A percentile compares a stretch with the other conserved stretches of the same genome.
These are phyloP conservation scores for Microstegium vimineum DNA, from an alignment of 176 grass and related monocot genomes.

Conservation along the genomic window DNA sequence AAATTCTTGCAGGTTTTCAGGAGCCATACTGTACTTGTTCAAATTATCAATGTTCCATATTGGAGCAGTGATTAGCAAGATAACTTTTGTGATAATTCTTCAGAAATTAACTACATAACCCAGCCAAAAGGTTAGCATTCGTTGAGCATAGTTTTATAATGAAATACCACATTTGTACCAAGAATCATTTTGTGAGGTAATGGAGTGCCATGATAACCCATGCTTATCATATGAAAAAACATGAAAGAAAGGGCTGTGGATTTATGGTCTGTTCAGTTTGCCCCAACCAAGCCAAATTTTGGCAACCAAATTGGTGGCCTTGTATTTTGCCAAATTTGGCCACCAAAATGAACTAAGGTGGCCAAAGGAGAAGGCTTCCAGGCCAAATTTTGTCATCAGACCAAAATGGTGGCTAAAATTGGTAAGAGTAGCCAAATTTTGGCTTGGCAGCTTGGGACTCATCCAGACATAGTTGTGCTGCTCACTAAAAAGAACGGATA, in stretches of 20 bases:
- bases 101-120: not conserved
- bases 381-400: not conserved
- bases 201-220: not conserved
- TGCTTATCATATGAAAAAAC: not conserved
- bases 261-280: not conserved
- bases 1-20: no score
- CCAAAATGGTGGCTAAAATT: not conserved
- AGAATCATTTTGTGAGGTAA: slow-evolving; percentile 8
- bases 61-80: not conserved
- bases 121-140: slow-evolving; percentile 5
- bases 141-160: not conserved
- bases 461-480: not conserved
- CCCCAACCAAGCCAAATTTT: not conserved
- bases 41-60: not conserved
- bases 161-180: not conserved
- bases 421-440: not conserved
- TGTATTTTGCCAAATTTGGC: not conserved
- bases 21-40: not conserved
- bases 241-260: not conserved
- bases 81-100: slow-evolving; percentile 1
- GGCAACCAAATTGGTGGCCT: not conserved
- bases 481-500: not conserved
- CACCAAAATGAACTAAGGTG: not conserved
- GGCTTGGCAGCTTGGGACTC: not conserved
- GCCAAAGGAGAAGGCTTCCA: not conserved